Evolutionary conservation across 768 basidiomycete genomes (phyloP).

Genomic region (Cubamyces lactineus): DNA sequence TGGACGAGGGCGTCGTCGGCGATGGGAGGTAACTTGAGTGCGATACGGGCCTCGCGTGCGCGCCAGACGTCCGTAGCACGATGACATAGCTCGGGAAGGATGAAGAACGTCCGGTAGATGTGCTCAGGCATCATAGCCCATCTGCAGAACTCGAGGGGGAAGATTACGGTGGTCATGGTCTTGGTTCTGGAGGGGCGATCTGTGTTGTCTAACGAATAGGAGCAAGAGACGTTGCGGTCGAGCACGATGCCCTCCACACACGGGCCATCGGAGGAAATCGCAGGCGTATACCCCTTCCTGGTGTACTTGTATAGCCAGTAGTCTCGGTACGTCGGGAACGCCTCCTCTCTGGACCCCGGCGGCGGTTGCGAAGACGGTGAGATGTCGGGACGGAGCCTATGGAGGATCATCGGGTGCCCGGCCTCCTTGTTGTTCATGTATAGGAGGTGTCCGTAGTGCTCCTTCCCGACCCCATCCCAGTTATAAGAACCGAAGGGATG

Average conservation of each 20-base stretch:
- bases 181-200: conserved; percentile 20
- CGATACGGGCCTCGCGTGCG: conserved; percentile 49
- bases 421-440: conserved; percentile 57
- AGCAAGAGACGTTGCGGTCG: conserved; percentile 38
- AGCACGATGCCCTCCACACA: conserved; percentile 59
- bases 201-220: conserved; percentile 34
- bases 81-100: conserved; percentile 69
- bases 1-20: conserved; percentile 61
- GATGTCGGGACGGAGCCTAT: conserved; percentile 63
- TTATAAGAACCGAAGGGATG: conserved; percentile 54
- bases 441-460: conserved; percentile 52
- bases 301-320: conserved; percentile 62
- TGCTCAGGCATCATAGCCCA: conserved; percentile 57
- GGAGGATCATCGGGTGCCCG: conserved; percentile 60
- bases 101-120: conserved; percentile 53
- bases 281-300: conserved; percentile 42
- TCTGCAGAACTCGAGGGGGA: conserved; percentile 52
- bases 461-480: conserved; percentile 57
- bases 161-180: conserved; percentile 32
- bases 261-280: conserved; percentile 58
- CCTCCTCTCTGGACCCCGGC: conserved; percentile 51
- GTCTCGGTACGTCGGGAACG: conserved; percentile 56
- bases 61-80: conserved; percentile 70
- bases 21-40: conserved; percentile 66
- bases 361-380: conserved; percentile 63